phyloP scores from a whole-genome alignment of 2,329 filamentous ascomycete species.

The Talaromyces atroroseus region DNA sequence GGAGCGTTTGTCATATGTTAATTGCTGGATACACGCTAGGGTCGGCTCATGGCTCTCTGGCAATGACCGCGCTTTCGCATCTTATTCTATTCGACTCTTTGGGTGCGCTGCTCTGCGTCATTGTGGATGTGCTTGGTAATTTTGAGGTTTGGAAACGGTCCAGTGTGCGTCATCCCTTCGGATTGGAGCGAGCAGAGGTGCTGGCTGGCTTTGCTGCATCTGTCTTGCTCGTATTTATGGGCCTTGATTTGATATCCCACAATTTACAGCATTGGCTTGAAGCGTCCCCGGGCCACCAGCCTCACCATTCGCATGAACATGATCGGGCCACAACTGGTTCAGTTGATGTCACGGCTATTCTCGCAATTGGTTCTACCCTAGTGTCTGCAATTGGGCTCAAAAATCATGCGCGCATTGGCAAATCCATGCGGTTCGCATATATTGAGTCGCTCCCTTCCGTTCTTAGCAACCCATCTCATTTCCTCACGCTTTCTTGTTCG shows the following conservation, averaged over 20 bases:
- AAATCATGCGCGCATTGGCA: slow-evolving; percentile 88
- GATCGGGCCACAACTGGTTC: slow-evolving; percentile 66
- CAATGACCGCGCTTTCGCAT: slow-evolving; percentile 87
- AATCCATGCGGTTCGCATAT: slow-evolving; percentile 80
- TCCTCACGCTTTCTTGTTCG: slow-evolving; percentile 85
- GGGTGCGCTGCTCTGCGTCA: slow-evolving; percentile 83
- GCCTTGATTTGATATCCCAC: slow-evolving; percentile 90
- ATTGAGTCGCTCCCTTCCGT: slow-evolving; percentile 76
- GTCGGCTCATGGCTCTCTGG: slow-evolving; percentile 76
- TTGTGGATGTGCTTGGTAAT: slow-evolving; percentile 87
- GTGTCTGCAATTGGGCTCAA: slow-evolving; percentile 80
- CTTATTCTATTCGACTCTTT: slow-evolving; percentile 93
- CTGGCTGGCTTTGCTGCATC: slow-evolving; percentile 94
- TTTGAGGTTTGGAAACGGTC: slow-evolving; percentile 97
- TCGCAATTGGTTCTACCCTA: slow-evolving; percentile 76
- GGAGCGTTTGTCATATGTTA: slow-evolving; percentile 82
- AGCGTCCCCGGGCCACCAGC: slow-evolving; percentile 64
- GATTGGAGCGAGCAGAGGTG: slow-evolving; percentile 84
- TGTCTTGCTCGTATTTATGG: slow-evolving; percentile 94
- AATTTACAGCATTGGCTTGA: slow-evolving; percentile 91
- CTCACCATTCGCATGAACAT: slow-evolving; percentile 66
- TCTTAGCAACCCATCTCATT: slow-evolving; percentile 92
- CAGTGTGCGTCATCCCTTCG: slow-evolving; percentile 89
- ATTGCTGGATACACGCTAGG: slow-evolving; percentile 82
- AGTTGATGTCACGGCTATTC: slow-evolving; percentile 73